Percentiles rank a stretch among this genome's conserved stretches.
Conservation (phyloP, 2,329 filamentous ascomycete species). For the Aureobasidium sp. region DNA sequence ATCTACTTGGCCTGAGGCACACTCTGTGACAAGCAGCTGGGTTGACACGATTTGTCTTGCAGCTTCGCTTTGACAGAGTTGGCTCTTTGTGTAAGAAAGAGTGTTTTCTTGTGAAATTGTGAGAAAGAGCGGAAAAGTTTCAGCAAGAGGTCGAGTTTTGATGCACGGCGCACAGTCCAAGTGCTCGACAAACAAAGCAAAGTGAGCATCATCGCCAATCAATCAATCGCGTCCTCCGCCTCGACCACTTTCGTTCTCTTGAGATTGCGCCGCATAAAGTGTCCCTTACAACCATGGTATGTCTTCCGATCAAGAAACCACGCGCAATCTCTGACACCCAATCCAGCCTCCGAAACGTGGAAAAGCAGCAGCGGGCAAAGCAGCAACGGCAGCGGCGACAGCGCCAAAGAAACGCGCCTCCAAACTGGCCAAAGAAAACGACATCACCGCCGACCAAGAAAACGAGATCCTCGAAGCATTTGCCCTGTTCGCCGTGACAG, state of each 20-base stretch:
- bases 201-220: background rate
- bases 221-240: slow-evolving; percentile 3
- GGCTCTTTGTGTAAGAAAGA: background rate
- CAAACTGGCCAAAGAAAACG: slow-evolving; percentile 87
- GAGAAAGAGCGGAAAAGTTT: background rate
- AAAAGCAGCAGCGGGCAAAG: slow-evolving; percentile 14
- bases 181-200: slow-evolving; percentile 9
- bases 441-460: slow-evolving; percentile 77
- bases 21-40: background rate
- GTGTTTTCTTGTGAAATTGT: background rate
- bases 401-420: slow-evolving; percentile 56
- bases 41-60: background rate
- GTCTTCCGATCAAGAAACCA: background rate
- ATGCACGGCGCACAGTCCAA: slow-evolving; percentile 1
- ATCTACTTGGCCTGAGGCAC: background rate
- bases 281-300: background rate
- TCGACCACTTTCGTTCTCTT: background rate
- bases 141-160: background rate
- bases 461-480: slow-evolving; percentile 88
- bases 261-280: background rate
- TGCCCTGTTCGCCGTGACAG: slow-evolving; percentile 56
- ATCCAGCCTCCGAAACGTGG: slow-evolving; percentile 18
- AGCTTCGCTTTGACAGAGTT: background rate
- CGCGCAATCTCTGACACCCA: background rate
- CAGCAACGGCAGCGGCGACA: slow-evolving; percentile 19